Evolutionary conservation across 75 land plant species (phyloP), one percentile per base, ranked within the genome.

Genomic region (Cunninghamia lanceolata): DNA sequence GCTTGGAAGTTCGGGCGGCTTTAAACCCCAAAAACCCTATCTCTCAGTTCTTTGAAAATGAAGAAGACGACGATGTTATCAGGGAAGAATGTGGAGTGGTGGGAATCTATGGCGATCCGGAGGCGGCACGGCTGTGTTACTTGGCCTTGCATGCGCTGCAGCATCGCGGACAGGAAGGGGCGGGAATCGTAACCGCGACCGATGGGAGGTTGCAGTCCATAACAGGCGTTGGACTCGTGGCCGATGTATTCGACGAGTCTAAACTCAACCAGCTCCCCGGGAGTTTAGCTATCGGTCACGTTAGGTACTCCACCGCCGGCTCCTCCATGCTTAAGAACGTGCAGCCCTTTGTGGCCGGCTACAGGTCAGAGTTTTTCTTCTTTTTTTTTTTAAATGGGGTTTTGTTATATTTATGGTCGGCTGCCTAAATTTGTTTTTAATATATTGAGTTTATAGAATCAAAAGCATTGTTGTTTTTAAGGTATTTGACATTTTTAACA

Each of bases 261-360:
- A 93, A 90, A 66, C 92, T 97, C 71, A 89, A 79, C 59, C 83
- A 93, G 35, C 89, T 97, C 39, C 91, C 93, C 21, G 98, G 96
- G 28, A 73, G 85, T 43, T 76, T 88, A 34, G 95, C 99, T 9
- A 95, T 96, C 56, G 99, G 99, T 40, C 98, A 96, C 86, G 98
- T 96, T 28, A 85, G 99, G 46, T 96, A 96, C 87, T 96, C 97
- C 46, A 97, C 99, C n/a, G 93, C 96, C 17, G 98, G 98, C 9
- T 84, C 90, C 9, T 95, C 98, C 43, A 88, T 90, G 84, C 89
- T 94, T 13, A 94, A 96, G 84, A 96, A 96, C 85, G 96, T 96
- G 38, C 96, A 96, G 90, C 99, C 98, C 28, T 94, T 97, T 87
- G 97, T 97, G 78, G 96, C 98, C 34, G 93, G 95, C 30, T 97